A percentile compares a stretch with the other conserved stretches of the same genome.
Conservation (phyloP, 352 stramenopile genomes). For the Globisporangium nagaii region DNA sequence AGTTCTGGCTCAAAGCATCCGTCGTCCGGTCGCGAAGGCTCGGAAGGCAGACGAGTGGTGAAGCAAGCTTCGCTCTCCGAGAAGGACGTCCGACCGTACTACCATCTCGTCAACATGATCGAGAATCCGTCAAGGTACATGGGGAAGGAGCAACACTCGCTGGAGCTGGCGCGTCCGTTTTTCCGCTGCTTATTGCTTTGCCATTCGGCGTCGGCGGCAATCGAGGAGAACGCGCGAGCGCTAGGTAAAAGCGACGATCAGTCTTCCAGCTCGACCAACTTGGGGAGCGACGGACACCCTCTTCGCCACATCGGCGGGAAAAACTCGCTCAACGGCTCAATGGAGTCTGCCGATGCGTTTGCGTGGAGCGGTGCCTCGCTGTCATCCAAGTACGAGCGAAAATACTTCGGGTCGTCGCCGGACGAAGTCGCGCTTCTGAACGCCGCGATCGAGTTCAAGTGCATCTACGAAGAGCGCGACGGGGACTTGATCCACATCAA, state of each 20-base stretch:
- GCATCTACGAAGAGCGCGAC: slow-evolving; percentile 69
- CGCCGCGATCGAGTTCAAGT: slow-evolving; percentile 76
- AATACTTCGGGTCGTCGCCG: slow-evolving; percentile 75
- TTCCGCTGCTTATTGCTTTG: slow-evolving; percentile 80
- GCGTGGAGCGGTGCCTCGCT: slow-evolving; percentile 18
- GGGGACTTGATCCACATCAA: slow-evolving; percentile 72
- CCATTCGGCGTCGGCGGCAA: slow-evolving; percentile 62
- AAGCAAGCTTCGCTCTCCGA: slow-evolving; percentile 50
- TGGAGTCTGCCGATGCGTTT: slow-evolving; percentile 7
- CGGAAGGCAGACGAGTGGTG: slow-evolving; percentile 20
- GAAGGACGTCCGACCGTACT: slow-evolving; percentile 64
- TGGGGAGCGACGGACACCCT: slow-evolving; percentile 2
- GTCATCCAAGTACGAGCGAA: slow-evolving; percentile 27
- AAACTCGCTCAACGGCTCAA: slow-evolving; percentile 20
- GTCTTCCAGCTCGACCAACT: slow-evolving; percentile 4
- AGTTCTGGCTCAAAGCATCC: slow-evolving; percentile 1
- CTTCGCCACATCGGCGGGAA: slow-evolving; percentile 14
- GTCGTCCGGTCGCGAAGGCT: slow-evolving; percentile 4
- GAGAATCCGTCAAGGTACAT: slow-evolving; percentile 43
- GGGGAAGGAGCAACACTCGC: slow-evolving; percentile 42
- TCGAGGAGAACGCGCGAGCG: slow-evolving; percentile 32
- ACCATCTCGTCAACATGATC: slow-evolving; percentile 65
- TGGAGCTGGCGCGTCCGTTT: slow-evolving; percentile 65
- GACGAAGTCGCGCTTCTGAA: slow-evolving; percentile 81
- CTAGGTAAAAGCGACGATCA: not conserved